These are phyloP conservation scores for Fusarium haematococcum DNA, from an alignment of 2,329 filamentous ascomycete genomes.

Conservation along the genomic window DNA sequence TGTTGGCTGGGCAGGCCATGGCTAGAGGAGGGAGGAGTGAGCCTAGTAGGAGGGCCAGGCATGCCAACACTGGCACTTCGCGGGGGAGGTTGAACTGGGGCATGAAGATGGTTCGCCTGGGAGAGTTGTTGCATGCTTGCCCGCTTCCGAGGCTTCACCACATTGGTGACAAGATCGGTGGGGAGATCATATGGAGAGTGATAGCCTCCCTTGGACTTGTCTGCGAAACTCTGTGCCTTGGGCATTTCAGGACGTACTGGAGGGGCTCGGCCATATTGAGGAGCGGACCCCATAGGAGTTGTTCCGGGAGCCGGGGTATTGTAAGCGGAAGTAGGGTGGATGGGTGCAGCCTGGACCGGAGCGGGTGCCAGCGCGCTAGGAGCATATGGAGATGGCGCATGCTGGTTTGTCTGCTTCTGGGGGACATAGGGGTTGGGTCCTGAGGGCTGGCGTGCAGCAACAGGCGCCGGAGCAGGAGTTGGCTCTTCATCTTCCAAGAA, in stretches of 20 bases:
- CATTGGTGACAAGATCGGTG: constrained; percentile 73
- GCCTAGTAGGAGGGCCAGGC: constrained; percentile 43
- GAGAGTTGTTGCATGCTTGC: constrained; percentile 68
- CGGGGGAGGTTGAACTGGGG: constrained; percentile 56
- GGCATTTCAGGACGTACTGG: constrained; percentile 57
- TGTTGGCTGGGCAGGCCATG: constrained; percentile 48
- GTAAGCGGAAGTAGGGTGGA: constrained; percentile 34
- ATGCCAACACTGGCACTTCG: constrained; percentile 71
- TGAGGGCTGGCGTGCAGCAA: constrained; percentile 14
- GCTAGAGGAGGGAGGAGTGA: constrained; percentile 51
- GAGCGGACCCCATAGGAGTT: constrained; percentile 40
- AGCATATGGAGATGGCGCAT: constrained; percentile 38
- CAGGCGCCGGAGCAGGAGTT: constrained; percentile 14
- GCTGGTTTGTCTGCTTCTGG: constrained; percentile 26
- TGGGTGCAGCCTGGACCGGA: constrained; percentile 3
- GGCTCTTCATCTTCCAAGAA: constrained; percentile 77
- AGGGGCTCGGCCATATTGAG: constrained; percentile 54
- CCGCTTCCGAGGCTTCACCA: constrained; percentile 75
- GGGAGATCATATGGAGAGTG: constrained; percentile 95
- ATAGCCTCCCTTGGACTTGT: constrained; percentile 92
- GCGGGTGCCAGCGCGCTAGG: constrained; percentile 25
- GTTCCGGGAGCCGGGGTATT: constrained; percentile 37
- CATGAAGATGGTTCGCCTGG: constrained; percentile 54
- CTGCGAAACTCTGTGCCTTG: constrained; percentile 85
- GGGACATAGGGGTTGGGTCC: constrained; percentile 46